Evolutionary conservation across 1,139 yeast species (phyloP), one percentile per base, ranked within the genome.

Genomic region (Sugiyamaella neomexicana): DNA sequence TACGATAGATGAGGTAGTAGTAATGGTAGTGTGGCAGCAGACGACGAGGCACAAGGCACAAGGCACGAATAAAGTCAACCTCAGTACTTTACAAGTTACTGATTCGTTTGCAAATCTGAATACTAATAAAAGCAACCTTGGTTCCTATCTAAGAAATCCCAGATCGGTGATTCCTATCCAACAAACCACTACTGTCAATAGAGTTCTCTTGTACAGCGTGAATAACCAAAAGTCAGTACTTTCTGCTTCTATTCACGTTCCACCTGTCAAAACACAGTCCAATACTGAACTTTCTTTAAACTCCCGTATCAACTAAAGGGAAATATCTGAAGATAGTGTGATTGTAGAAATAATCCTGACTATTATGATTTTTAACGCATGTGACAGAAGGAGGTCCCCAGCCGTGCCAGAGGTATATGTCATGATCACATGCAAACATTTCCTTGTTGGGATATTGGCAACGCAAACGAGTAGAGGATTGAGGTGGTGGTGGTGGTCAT

Each of bases 361-460:
- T 25, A 45, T 17, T 13, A 25, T 36, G 5, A 9, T 9, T 7
- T n/a, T 36, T 20, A 17, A 45, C 37, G 49, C 49, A 45, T 45
- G 49, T 45, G 49, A 45, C 29, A 45, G 32, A 37, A 34, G n/a
- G 2, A 20, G 25, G 25, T 5, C 3, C 5, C 25, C 34, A 36
- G 49, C 49, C 49, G 49, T 15, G 7, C 37, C 5, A 2, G 15
- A 20, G 25, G 25, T 20, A 20, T 31, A 1, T 44, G 17, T 17
- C 32, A n/a, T 45, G 41, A 23, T 45, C 49, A 45, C 49, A 45
- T 45, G 49, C 40, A 32, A 45, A 23, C 9, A 38, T 36, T 45
- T 12, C 49, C 48, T 7, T n/a, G 15, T 43, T 27, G 15, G 46
- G 36, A 31, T 12, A 29, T 29, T 12, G 10, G 31, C n/a, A n/a